Conservation (phyloP, 306 rosid genomes). For the Cotoneaster glaucophyllus region DNA sequence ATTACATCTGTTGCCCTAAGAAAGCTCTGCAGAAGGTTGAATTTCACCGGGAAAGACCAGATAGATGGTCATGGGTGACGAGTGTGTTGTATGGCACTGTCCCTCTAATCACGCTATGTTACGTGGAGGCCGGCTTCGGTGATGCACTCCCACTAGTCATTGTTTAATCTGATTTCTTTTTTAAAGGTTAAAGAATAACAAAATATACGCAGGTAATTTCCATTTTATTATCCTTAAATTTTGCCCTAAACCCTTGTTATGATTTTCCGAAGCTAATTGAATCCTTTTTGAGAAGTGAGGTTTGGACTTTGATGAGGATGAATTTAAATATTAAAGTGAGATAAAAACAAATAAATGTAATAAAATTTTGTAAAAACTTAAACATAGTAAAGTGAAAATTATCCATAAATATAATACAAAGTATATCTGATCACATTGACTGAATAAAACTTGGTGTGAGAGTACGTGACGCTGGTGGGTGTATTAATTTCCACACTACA, state of each 20-base stretch:
- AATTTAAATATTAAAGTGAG: no score
- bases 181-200: not conserved
- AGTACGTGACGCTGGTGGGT: not conserved
- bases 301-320: no score
- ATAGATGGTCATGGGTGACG: slow-evolving; percentile 22
- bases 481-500: not conserved
- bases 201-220: no score
- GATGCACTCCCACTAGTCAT: slow-evolving; percentile 7
- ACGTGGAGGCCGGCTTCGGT: slow-evolving; percentile 11
- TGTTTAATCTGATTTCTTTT: not conserved
- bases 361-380: no score
- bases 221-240: no score
- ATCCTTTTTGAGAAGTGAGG: no score
- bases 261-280: no score
- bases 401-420: no score
- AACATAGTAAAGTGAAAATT: no score
- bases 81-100: slow-evolving; percentile 8
- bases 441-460: not conserved
- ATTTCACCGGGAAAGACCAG: slow-evolving; percentile 10
- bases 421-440: not conserved
- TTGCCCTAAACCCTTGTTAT: no score
- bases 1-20: not conserved
- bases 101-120: slow-evolving; percentile 13
- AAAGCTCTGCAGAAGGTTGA: not conserved
- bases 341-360: no score